These are phyloP conservation scores for Ceratocystis cacaofunesta DNA, from an alignment of 2,329 filamentous ascomycete species.

Conservation along the genomic window DNA sequence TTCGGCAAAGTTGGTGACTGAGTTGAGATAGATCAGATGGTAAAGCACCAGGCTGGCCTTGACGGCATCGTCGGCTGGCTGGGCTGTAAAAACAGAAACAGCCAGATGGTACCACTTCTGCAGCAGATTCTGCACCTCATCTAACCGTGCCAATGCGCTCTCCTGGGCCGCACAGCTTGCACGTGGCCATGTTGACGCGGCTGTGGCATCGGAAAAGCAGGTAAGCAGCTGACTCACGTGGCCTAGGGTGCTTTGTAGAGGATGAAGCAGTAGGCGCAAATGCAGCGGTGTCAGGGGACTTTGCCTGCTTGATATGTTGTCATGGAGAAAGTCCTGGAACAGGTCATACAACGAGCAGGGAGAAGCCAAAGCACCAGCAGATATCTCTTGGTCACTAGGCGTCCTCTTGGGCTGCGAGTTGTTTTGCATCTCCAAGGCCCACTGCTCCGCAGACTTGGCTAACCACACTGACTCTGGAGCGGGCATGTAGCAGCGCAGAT, in stretches of 20 bases:
- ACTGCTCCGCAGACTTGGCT: conserved; percentile 41
- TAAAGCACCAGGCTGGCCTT: conserved; percentile 53
- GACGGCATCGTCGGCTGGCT: conserved; percentile 43
- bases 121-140: conserved; percentile 49
- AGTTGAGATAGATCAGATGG: conserved; percentile 55
- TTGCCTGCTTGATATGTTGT: conserved; percentile 40
- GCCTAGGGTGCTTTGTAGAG: conserved; percentile 49
- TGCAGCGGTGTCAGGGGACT: conserved; percentile 35
- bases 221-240: conserved; percentile 50
- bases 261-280: conserved; percentile 52
- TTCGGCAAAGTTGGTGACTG: conserved; percentile 50
- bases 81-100: conserved; percentile 37
- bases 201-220: conserved; percentile 49
- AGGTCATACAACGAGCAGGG: conserved; percentile 44
- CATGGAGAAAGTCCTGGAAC: conserved; percentile 53
- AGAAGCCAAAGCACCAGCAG: conserved; percentile 24
- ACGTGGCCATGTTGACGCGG: not conserved
- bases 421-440: conserved; percentile 44
- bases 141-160: conserved; percentile 38
- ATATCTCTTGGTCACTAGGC: not conserved
- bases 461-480: conserved; percentile 47
- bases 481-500: conserved; percentile 50
- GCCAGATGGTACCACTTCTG: conserved; percentile 55
- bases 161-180: conserved; percentile 25
- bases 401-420: conserved; percentile 34